Base-by-base conservation (phyloP, 176 grass and related monocot species). In the Bonia amplexicaulis region DNA sequence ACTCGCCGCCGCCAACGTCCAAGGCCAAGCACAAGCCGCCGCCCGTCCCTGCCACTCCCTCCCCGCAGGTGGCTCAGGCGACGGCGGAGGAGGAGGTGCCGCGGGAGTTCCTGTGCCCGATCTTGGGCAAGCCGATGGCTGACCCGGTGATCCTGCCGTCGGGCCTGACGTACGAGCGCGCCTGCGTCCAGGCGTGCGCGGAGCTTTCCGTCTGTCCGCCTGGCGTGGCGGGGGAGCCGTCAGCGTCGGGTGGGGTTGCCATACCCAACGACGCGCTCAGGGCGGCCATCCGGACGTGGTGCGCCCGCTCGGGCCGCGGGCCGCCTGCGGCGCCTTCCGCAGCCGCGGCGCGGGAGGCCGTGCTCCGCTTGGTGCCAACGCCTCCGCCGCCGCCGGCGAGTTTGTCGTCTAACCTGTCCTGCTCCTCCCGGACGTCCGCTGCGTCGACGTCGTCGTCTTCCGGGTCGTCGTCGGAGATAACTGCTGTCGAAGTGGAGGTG, bases 191-290 rank as follows among this genome's bases (percentile, higher is more conserved):
- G 35, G 87, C 93, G 2, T 95, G 93, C 66, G 54, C 61, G 9
- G 79, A 90, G 29, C 93, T 95, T 46, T 37, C 78, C 1, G 82
- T 92, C 74, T 31, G 9, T n/a, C 74, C 69, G 11, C 49, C 89
- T 35, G 55, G 58, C 27, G 66, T 74, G 26, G 37, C 9, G 73
- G 27, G 25, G 27, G 17, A 37, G 6, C 31, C 20, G 20, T n/a
- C 33, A 5, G 23, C 27, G 2, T 31, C 9, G 20, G 46, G 0
- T 12, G 66, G 16, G 9, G 86, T 35, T 6, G 66, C 31, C 12
- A 90, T 96, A 84, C 91, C 91, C 49, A 96, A 96, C 65, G 82
- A 90, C 65, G 89, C 84, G 59, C 86, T 96, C 64, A 77, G 71
- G 42, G 71, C 72, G 15, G 86, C 91, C 39, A 89, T 96, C 53